phyloP scores from a whole-genome alignment of 331 rosid genomes.

The Quercus lobata region DNA sequence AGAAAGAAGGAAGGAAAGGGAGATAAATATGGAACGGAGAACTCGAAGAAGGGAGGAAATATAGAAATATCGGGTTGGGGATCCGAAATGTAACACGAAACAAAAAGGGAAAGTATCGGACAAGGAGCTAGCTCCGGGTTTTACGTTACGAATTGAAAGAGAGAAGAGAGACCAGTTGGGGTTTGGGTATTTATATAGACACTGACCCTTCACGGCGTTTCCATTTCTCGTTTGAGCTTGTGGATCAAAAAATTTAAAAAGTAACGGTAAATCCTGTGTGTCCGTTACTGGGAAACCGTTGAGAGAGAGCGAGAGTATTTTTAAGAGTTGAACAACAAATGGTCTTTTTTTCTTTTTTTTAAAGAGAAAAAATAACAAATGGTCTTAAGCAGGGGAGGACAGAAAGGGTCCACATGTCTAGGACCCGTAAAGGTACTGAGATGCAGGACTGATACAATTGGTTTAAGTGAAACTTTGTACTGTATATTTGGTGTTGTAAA shows the following conservation, averaged over 20 bases:
- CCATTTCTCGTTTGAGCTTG: slow-evolving; percentile 3
- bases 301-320: neutral
- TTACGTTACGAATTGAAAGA: slow-evolving; percentile 2
- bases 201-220: slow-evolving; percentile 33
- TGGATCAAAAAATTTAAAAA: neutral
- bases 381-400: slow-evolving; percentile 11
- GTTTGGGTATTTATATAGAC: slow-evolving; percentile 44
- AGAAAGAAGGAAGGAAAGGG: neutral
- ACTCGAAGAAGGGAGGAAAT: slow-evolving; percentile 7
- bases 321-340: slow-evolving; percentile 24
- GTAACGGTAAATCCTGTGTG: slow-evolving; percentile 32
- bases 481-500: too few species aligned
- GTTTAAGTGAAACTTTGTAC: too few species aligned
- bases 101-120: slow-evolving; percentile 15
- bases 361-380: too few species aligned
- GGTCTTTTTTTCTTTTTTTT: slow-evolving; percentile 24
- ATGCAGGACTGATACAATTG: neutral
- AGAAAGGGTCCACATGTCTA: slow-evolving; percentile 59
- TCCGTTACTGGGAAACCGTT: slow-evolving; percentile 19
- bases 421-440: slow-evolving; percentile 25
- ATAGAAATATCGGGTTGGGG: neutral
- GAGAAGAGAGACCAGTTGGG: slow-evolving; percentile 19
- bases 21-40: neutral
- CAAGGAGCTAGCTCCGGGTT: slow-evolving; percentile 4
- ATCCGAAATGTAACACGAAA: slow-evolving; percentile 7